Evolutionary conservation across 2,329 filamentous ascomycete species (phyloP).

Genomic region (Aspergillus sp.): DNA sequence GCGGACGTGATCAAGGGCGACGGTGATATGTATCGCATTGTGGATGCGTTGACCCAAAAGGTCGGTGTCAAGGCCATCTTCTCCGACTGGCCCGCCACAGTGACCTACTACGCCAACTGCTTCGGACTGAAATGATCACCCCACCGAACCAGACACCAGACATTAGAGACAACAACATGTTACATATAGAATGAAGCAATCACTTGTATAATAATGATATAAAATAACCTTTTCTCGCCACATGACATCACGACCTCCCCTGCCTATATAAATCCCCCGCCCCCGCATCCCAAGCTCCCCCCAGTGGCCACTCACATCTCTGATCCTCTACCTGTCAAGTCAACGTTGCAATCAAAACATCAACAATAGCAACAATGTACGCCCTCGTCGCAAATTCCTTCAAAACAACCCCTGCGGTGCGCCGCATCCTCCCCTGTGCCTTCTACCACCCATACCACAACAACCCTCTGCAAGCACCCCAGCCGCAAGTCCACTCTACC

Average conservation of each 20-base stretch:
- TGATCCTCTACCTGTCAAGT: background rate
- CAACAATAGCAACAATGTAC: conserved; percentile 1
- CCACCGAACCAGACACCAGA: background rate
- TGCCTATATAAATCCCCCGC: background rate
- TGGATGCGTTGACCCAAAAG: conserved; percentile 20
- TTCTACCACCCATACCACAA: conserved; percentile 9
- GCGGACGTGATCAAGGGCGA: conserved; percentile 13
- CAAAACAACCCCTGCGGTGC: conserved; percentile 2
- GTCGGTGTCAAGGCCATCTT: conserved; percentile 20
- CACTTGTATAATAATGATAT: background rate
- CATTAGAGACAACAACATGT: background rate
- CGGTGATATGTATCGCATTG: conserved; percentile 22
- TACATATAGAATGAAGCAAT: conserved; percentile 1
- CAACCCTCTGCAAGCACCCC: background rate
- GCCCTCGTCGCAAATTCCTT: conserved; percentile 2
- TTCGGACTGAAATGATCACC: conserved; percentile 14
- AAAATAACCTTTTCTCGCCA: background rate
- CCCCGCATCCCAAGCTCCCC: background rate
- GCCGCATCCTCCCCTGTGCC: conserved; percentile 5
- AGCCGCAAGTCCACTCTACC: conserved; percentile 1
- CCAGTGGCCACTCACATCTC: background rate
- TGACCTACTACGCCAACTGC: conserved; percentile 21
- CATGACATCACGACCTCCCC: conserved; percentile 8
- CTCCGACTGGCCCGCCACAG: conserved; percentile 22
- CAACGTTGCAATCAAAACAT: background rate